Evolutionary conservation across 257 asterid genomes (phyloP).

Genomic region (Gynochthodes officinalis): DNA sequence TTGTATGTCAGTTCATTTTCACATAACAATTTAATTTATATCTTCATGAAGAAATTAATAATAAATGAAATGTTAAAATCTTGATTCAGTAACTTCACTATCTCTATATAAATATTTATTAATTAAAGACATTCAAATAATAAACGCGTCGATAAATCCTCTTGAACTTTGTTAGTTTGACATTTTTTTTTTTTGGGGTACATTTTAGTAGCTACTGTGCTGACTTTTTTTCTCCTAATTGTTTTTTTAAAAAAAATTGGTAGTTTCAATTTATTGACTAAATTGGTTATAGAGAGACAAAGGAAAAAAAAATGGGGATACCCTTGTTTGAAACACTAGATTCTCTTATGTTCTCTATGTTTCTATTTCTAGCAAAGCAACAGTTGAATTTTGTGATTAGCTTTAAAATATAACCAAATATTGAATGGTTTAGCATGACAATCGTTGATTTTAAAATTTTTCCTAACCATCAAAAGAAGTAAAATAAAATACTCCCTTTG

Average conservation of each 20-base stretch:
- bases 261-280: background rate
- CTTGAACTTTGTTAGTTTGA: too few species aligned
- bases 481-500: background rate
- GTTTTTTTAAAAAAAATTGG: too few species aligned
- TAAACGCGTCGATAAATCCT: too few species aligned
- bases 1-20: too few species aligned
- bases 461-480: background rate
- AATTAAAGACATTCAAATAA: too few species aligned
- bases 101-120: too few species aligned
- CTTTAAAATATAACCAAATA: background rate
- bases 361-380: background rate
- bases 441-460: background rate
- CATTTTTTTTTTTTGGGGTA: background rate
- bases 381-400: background rate
- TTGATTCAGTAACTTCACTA: too few species aligned
- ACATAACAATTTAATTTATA: too few species aligned
- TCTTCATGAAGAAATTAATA: too few species aligned
- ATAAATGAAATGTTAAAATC: too few species aligned
- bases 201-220: background rate
- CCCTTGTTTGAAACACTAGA: background rate
- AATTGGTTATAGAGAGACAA: background rate
- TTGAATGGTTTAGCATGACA: background rate
- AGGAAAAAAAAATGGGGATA: too few species aligned
- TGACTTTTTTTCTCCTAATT: background rate
- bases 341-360: background rate